Conservation (phyloP, 306 rosid species). For the Cucumis cinereus region DNA sequence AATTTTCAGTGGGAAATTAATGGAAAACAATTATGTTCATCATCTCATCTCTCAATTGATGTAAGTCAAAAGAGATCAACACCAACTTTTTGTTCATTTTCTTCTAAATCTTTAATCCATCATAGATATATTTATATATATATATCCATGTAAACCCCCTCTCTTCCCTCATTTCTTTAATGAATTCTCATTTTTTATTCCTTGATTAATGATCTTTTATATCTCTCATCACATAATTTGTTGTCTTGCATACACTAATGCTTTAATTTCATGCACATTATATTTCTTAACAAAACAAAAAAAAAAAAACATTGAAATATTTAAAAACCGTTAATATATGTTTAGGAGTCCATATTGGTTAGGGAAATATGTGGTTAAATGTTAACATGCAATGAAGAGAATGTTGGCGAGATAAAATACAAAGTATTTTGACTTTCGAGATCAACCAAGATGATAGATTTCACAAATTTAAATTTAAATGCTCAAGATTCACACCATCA, state of each 20-base stretch:
- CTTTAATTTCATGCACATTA: not conserved
- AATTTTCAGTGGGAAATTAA: not conserved
- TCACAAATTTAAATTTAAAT: too few relatives aligned
- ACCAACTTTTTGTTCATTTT: not conserved
- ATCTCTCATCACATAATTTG: not conserved
- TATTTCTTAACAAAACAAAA: not conserved
- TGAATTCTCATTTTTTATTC: not conserved
- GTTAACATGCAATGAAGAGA: too few relatives aligned
- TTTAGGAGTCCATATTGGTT: too few relatives aligned
- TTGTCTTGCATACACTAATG: not conserved
- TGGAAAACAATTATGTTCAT: not conserved
- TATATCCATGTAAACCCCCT: not conserved
- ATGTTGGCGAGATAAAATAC: too few relatives aligned
- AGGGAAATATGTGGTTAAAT: too few relatives aligned
- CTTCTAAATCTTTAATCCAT: not conserved
- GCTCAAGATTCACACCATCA: too few relatives aligned
- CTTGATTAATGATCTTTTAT: not conserved
- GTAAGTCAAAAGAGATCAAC: conserved; percentile 3
- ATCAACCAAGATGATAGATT: too few relatives aligned
- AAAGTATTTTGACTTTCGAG: too few relatives aligned
- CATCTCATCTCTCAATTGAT: not conserved
- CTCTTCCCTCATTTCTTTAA: not conserved
- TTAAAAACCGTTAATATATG: too few relatives aligned
- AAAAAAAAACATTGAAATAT: too few relatives aligned
- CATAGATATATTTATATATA: not conserved